phyloP scores from a whole-genome alignment of 768 basidiomycete genomes.

The Calocera cornea region DNA sequence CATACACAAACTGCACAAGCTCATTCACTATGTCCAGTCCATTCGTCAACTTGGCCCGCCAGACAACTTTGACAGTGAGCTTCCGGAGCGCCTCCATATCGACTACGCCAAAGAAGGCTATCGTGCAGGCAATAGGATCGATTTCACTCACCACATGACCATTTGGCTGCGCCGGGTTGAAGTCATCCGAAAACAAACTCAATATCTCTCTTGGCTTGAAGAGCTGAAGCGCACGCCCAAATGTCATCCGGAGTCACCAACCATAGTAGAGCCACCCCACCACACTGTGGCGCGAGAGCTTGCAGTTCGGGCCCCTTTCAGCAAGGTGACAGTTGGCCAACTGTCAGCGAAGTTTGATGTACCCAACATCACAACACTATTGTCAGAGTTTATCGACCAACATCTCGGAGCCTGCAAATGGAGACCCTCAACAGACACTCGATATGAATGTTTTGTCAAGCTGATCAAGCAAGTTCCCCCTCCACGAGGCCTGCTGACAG shows the following conservation, averaged over 20 bases:
- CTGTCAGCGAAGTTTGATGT: too few species aligned
- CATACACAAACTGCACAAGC: not conserved
- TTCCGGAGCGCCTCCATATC: conserved; percentile 18
- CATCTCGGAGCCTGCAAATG: too few species aligned
- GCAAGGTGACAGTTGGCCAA: too few species aligned
- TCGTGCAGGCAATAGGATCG: not conserved
- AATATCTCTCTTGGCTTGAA: not conserved
- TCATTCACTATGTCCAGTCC: not conserved
- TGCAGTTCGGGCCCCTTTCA: too few species aligned
- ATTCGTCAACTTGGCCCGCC: conserved; percentile 10
- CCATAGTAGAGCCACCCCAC: too few species aligned
- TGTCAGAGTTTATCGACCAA: too few species aligned
- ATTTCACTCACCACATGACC: not conserved
- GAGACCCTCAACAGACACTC: not conserved
- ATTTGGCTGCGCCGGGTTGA: not conserved
- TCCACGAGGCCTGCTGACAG: not conserved
- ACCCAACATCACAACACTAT: too few species aligned
- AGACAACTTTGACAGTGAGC: conserved; percentile 23
- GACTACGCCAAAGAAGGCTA: conserved; percentile 8
- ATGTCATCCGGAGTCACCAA: not conserved
- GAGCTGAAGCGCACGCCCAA: not conserved
- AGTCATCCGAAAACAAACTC: not conserved
- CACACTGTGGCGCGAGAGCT: too few species aligned
- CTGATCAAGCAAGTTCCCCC: not conserved
- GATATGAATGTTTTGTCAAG: not conserved